Percentiles rank a stretch among this genome's conserved stretches.
Evolutionary conservation across 441 rosid species (phyloP).

Genomic region (Gossypium davidsonii): DNA sequence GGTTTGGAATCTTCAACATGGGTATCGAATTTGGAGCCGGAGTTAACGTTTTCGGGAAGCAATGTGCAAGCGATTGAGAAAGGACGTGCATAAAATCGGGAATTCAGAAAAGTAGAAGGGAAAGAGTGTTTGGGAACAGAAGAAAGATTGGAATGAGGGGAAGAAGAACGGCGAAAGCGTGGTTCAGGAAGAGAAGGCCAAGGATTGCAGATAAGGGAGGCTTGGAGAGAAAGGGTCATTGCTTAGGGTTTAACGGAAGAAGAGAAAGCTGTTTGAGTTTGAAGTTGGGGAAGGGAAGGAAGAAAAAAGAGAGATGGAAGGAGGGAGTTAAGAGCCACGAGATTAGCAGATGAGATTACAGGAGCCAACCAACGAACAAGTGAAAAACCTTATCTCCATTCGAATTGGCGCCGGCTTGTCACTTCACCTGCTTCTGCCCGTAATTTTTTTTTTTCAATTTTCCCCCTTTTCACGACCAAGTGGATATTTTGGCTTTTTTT

Average conservation of each 20-base stretch:
- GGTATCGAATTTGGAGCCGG: slow-evolving; percentile 26
- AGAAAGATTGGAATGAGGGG: slow-evolving; percentile 23
- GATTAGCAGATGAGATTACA: slow-evolving; percentile 2
- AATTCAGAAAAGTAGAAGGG: slow-evolving; percentile 16
- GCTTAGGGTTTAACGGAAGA: slow-evolving; percentile 40
- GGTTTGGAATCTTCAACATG: slow-evolving; percentile 5
- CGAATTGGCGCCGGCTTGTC: slow-evolving; percentile 37
- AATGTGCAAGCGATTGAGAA: slow-evolving; percentile 42
- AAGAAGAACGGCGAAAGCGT: slow-evolving; percentile 13
- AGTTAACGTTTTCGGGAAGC: slow-evolving; percentile 41
- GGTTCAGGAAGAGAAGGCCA: slow-evolving; percentile 4
- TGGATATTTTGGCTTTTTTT: no score
- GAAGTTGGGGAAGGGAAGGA: background rate
- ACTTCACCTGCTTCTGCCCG: background rate
- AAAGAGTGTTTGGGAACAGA: slow-evolving; percentile 17
- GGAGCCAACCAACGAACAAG: background rate
- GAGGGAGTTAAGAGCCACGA: slow-evolving; percentile 40
- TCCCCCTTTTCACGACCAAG: no score
- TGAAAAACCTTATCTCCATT: slow-evolving; percentile 25
- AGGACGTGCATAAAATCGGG: slow-evolving; percentile 21
- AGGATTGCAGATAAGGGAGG: slow-evolving; percentile 45
- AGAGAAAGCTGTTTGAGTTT: background rate
- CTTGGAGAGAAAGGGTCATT: slow-evolving; percentile 59
- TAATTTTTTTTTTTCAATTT: no score
- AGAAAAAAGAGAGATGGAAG: background rate